These are phyloP conservation scores for Elsinoe necatrix DNA, from an alignment of 2,329 filamentous ascomycete genomes.

Conservation along the genomic window DNA sequence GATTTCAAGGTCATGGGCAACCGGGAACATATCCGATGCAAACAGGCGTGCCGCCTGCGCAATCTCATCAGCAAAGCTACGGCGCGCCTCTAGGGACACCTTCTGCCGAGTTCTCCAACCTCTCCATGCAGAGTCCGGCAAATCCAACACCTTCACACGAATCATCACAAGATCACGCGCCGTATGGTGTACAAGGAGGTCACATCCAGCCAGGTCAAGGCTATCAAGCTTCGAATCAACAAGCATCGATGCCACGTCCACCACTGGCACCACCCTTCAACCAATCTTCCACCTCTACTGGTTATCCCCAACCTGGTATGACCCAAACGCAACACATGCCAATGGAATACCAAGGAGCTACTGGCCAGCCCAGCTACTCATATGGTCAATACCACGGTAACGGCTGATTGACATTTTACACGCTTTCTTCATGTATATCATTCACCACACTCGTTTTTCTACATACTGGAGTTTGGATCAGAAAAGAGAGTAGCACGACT, in stretches of 20 bases:
- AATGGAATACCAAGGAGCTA: conserved; percentile 12
- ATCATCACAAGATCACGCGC: conserved; percentile 2
- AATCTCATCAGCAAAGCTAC: conserved; percentile 1
- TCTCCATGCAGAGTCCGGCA: conserved; percentile 15
- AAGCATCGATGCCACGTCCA: conserved; percentile 6
- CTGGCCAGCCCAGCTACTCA: neutral
- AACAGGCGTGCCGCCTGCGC: neutral
- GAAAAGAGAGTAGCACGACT: neutral
- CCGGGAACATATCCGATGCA: conserved; percentile 1
- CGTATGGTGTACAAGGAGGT: neutral
- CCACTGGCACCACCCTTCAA: conserved; percentile 2
- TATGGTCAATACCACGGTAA: conserved; percentile 13
- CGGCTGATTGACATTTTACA: neutral
- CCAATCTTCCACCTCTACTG: neutral
- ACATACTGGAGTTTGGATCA: neutral
- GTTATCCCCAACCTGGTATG: conserved; percentile 13
- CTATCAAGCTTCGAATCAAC: conserved; percentile 1
- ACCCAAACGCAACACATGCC: conserved; percentile 10
- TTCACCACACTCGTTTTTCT: neutral
- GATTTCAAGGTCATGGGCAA: neutral
- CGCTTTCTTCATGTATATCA: neutral
- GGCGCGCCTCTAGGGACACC: conserved; percentile 7
- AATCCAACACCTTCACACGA: conserved; percentile 7
- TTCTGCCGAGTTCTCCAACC: conserved; percentile 14
- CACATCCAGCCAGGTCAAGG: conserved; percentile 6